A percentile compares a stretch with the other conserved stretches of the same genome.
These are phyloP conservation scores for Colletotrichum euphorbiae DNA, from an alignment of 2,329 filamentous ascomycete genomes.

Conservation along the genomic window DNA sequence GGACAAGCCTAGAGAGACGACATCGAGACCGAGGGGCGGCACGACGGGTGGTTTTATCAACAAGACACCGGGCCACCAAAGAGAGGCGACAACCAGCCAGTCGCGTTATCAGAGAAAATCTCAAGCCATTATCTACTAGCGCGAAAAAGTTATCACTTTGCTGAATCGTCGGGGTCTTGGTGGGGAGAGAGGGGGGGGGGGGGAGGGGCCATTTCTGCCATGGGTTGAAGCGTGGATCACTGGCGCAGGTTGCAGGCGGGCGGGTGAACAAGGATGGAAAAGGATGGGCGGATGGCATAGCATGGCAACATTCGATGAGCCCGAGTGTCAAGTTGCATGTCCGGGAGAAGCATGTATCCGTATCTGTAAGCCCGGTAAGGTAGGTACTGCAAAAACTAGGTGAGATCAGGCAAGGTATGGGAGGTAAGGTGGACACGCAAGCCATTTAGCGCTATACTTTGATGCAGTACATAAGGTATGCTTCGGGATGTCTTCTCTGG, in stretches of 20 bases:
- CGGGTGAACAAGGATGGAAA: not conserved
- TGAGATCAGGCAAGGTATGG: not conserved
- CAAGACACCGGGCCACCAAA: not conserved
- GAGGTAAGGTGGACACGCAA: conserved; percentile 9
- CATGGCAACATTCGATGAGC: not conserved
- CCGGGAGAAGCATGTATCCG: not conserved
- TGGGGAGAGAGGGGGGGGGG: conserved; percentile 1
- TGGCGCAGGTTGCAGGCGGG: conserved; percentile 12
- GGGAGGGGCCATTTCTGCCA: not conserved
- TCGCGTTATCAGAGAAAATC: conserved; percentile 36
- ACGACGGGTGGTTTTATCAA: conserved; percentile 32
- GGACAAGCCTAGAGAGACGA: conserved; percentile 17
- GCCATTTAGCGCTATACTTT: conserved; percentile 8
- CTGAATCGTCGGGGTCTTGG: conserved; percentile 24
- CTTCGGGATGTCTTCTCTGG: not conserved
- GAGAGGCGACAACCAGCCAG: conserved; percentile 18
- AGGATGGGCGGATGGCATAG: not conserved
- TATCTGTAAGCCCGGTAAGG: not conserved
- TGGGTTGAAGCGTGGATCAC: conserved; percentile 23
- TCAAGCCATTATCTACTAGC: conserved; percentile 39
- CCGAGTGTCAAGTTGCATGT: not conserved
- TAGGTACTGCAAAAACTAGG: conserved; percentile 8
- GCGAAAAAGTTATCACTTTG: conserved; percentile 39
- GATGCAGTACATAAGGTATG: not conserved
- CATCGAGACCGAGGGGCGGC: conserved; percentile 8